phyloP scores from a whole-genome alignment of 371 early-diverging fungal genomes.

The Mortierella sp. region DNA sequence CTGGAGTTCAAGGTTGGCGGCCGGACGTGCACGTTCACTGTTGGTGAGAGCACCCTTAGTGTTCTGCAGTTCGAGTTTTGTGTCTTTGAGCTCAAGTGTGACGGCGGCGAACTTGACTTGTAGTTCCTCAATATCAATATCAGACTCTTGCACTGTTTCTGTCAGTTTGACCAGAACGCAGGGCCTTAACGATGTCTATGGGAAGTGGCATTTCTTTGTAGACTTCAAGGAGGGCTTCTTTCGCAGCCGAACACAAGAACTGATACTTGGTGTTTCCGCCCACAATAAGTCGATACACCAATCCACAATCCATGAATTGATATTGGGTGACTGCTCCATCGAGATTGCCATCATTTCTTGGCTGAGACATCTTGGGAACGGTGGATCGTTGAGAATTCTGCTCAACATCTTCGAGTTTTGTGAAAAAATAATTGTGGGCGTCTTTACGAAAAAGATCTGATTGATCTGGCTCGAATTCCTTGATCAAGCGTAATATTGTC shows the following conservation, averaged over 20 bases:
- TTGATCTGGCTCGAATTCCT: not conserved
- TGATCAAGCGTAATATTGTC: not conserved
- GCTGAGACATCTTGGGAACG: slow-evolving; percentile 24
- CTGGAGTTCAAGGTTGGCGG: too few species aligned
- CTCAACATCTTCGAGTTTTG: not conserved
- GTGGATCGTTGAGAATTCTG: slow-evolving; percentile 23
- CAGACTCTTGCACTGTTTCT: too few species aligned
- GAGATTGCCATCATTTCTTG: slow-evolving; percentile 8
- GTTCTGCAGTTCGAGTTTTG: too few species aligned
- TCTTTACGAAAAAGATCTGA: slow-evolving; percentile 2
- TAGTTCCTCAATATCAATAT: too few species aligned
- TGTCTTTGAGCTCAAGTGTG: too few species aligned
- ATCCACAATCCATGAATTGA: slow-evolving; percentile 26
- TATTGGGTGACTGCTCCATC: slow-evolving; percentile 4
- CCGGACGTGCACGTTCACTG: too few species aligned
- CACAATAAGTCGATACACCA: slow-evolving; percentile 13
- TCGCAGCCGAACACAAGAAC: slow-evolving; percentile 26
- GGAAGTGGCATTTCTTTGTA: slow-evolving; percentile 26
- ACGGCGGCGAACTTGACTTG: too few species aligned
- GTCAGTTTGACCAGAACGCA: too few species aligned
- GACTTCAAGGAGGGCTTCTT: slow-evolving; percentile 18
- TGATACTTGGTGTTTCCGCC: not conserved
- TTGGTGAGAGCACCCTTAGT: too few species aligned
- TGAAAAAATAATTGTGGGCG: slow-evolving; percentile 1
- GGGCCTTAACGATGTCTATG: not conserved